Evolutionary conservation across 2,329 filamentous ascomycete genomes (phyloP).

Genomic region (Plectosphaerella plurivora): DNA sequence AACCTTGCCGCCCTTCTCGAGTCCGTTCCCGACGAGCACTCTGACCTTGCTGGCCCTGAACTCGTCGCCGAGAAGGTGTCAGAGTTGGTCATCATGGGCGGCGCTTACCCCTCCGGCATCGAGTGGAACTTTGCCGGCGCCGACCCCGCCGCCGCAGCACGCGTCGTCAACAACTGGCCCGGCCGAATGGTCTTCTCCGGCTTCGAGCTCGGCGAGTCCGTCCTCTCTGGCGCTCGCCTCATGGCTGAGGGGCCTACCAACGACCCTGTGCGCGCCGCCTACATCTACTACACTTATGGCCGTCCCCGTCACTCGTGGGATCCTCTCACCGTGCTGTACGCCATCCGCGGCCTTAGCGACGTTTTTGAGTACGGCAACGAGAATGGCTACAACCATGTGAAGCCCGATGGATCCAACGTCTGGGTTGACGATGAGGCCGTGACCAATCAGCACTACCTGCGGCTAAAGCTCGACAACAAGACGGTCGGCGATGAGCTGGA

Average conservation of each 20-base stretch:
- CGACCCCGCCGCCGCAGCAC: slow-evolving; percentile 29
- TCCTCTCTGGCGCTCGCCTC: slow-evolving; percentile 32
- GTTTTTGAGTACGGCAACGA: slow-evolving; percentile 31
- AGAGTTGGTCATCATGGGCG: slow-evolving; percentile 49
- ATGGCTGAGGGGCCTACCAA: slow-evolving; percentile 20
- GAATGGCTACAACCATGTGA: slow-evolving; percentile 34
- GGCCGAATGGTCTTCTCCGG: slow-evolving; percentile 36
- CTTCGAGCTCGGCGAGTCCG: slow-evolving; percentile 34
- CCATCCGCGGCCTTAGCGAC: slow-evolving; percentile 26
- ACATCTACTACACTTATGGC: slow-evolving; percentile 33
- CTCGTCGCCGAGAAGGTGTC: slow-evolving; percentile 39
- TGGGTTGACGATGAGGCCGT: slow-evolving; percentile 32
- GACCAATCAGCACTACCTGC: slow-evolving; percentile 34
- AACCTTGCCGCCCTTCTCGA: slow-evolving; percentile 42
- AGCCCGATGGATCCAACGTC: slow-evolving; percentile 32
- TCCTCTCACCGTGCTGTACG: slow-evolving; percentile 35
- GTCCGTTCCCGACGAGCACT: slow-evolving; percentile 34
- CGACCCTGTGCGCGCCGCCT: slow-evolving; percentile 32
- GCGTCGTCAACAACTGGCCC: slow-evolving; percentile 42
- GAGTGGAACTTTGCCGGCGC: slow-evolving; percentile 45
- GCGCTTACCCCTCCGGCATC: slow-evolving; percentile 39
- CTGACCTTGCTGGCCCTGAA: slow-evolving; percentile 30
- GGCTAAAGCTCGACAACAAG: slow-evolving; percentile 22
- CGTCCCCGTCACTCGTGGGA: slow-evolving; percentile 33
- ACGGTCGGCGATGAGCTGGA: slow-evolving; percentile 24